A percentile compares a stretch with the other conserved stretches of the same genome.
These are phyloP conservation scores for Nidularia pulvinata DNA, from an alignment of 768 basidiomycete genomes.

Conservation along the genomic window DNA sequence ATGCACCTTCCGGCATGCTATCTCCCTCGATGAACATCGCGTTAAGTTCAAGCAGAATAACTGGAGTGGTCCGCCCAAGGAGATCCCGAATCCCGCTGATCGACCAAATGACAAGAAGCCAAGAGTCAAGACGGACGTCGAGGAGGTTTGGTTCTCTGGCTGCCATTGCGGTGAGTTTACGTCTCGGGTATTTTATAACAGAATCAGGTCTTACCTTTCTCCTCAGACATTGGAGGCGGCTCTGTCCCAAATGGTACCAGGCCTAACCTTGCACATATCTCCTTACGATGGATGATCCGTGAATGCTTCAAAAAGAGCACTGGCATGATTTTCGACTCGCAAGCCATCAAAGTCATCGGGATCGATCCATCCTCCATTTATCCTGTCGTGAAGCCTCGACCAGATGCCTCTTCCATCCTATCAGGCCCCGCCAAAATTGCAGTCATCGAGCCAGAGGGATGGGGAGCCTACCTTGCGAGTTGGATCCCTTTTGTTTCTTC, in stretches of 20 bases:
- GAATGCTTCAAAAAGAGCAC: constrained; percentile 57
- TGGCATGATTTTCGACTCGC: constrained; percentile 58
- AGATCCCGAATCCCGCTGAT: too few relatives aligned
- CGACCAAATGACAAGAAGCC: constrained; percentile 8
- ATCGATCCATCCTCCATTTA: too few relatives aligned
- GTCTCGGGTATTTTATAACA: too few relatives aligned
- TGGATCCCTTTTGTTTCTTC: too few relatives aligned
- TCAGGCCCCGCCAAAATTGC: too few relatives aligned
- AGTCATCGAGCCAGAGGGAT: too few relatives aligned
- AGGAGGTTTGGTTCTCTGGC: constrained; percentile 84
- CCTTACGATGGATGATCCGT: constrained; percentile 80
- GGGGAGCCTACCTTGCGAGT: too few relatives aligned
- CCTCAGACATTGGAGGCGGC: constrained; percentile 77
- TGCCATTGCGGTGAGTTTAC: constrained; percentile 69
- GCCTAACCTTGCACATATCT: constrained; percentile 54
- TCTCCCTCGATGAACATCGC: constrained; percentile 79
- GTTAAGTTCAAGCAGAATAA: constrained; percentile 63
- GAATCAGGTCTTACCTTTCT: too few relatives aligned
- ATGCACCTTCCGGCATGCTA: constrained; percentile 74
- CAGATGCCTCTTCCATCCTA: too few relatives aligned
- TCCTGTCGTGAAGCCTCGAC: too few relatives aligned
- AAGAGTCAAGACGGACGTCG: constrained; percentile 38
- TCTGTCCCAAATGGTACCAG: constrained; percentile 38
- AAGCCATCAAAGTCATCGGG: too few relatives aligned
- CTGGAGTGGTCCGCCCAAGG: constrained; percentile 59